Evolutionary conservation across 2,329 filamentous ascomycete species (phyloP).

Genomic region (Parafenestella ontariensis): DNA sequence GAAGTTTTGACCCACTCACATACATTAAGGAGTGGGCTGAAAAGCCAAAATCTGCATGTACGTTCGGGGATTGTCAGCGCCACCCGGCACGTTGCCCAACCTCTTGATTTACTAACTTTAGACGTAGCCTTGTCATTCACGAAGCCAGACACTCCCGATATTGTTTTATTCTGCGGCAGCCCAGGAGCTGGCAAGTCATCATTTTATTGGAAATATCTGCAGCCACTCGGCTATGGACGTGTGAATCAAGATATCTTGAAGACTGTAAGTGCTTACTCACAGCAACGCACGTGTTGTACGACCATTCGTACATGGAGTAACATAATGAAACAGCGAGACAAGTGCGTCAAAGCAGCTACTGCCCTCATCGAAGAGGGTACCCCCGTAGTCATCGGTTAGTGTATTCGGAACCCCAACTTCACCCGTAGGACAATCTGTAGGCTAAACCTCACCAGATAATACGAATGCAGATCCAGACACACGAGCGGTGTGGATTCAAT

Average conservation of each 20-base stretch:
- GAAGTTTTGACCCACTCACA: slow-evolving; percentile 73
- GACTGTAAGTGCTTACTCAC: slow-evolving; percentile 57
- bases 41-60: slow-evolving; percentile 42
- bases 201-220: slow-evolving; percentile 80
- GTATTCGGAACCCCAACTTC: slow-evolving; percentile 21
- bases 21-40: slow-evolving; percentile 29
- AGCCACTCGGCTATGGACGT: slow-evolving; percentile 80
- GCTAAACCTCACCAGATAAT: slow-evolving; percentile 71
- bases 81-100: slow-evolving; percentile 15
- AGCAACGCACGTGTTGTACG: slow-evolving; percentile 32
- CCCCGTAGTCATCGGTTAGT: slow-evolving; percentile 79
- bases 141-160: slow-evolving; percentile 71
- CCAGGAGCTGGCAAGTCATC: slow-evolving; percentile 92
- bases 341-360: slow-evolving; percentile 73
- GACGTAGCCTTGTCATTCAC: slow-evolving; percentile 51
- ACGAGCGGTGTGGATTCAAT: slow-evolving; percentile 76
- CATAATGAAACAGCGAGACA: slow-evolving; percentile 59
- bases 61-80: slow-evolving; percentile 28
- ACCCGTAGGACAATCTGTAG: slow-evolving; percentile 15
- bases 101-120: slow-evolving; percentile 26
- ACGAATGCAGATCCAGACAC: slow-evolving; percentile 88
- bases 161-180: slow-evolving; percentile 86
- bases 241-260: slow-evolving; percentile 93
- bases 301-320: slow-evolving; percentile 40
- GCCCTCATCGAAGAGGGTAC: slow-evolving; percentile 68